Conservation (phyloP, 2,329 filamentous ascomycete genomes). For the Cladophialophora carrionii region DNA sequence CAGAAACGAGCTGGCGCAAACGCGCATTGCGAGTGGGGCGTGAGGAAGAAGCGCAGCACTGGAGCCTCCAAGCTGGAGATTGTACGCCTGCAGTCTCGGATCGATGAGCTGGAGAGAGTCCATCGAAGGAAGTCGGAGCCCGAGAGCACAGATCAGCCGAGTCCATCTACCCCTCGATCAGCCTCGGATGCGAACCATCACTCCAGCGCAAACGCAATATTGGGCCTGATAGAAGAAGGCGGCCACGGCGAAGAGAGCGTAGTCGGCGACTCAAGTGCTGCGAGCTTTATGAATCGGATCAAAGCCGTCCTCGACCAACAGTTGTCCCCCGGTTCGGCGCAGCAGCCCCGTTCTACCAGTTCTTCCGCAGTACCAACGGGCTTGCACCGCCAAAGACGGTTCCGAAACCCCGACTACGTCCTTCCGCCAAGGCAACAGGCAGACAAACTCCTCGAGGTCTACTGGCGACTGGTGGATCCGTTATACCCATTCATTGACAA, state of each 20-base stretch:
- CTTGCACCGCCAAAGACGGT: slow-evolving; percentile 6
- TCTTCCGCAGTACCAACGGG: slow-evolving; percentile 36
- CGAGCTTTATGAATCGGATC: slow-evolving; percentile 30
- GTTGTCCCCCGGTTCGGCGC: not conserved
- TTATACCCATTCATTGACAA: slow-evolving; percentile 40
- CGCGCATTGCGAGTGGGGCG: slow-evolving; percentile 23
- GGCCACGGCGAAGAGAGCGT: not conserved
- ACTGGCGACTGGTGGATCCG: slow-evolving; percentile 14
- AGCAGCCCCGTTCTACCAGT: not conserved
- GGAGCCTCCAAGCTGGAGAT: slow-evolving; percentile 24
- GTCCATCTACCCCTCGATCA: not conserved
- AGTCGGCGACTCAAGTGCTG: slow-evolving; percentile 19
- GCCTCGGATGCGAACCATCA: slow-evolving; percentile 3
- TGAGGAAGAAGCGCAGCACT: slow-evolving; percentile 19
- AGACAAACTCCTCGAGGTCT: slow-evolving; percentile 20
- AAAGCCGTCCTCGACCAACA: slow-evolving; percentile 21
- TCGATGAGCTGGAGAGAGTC: slow-evolving; percentile 23
- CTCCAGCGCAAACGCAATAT: slow-evolving; percentile 21
- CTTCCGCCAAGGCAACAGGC: slow-evolving; percentile 24
- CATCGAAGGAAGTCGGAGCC: slow-evolving; percentile 2
- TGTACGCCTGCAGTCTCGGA: slow-evolving; percentile 15
- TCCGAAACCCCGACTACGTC: slow-evolving; percentile 32
- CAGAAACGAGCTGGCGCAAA: slow-evolving; percentile 7
- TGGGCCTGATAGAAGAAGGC: slow-evolving; percentile 22
- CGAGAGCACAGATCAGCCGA: not conserved